Base-by-base conservation (phyloP, 1,284 basidiomycete genomes). In the Cutaneotrichosporon daszewskae region DNA sequence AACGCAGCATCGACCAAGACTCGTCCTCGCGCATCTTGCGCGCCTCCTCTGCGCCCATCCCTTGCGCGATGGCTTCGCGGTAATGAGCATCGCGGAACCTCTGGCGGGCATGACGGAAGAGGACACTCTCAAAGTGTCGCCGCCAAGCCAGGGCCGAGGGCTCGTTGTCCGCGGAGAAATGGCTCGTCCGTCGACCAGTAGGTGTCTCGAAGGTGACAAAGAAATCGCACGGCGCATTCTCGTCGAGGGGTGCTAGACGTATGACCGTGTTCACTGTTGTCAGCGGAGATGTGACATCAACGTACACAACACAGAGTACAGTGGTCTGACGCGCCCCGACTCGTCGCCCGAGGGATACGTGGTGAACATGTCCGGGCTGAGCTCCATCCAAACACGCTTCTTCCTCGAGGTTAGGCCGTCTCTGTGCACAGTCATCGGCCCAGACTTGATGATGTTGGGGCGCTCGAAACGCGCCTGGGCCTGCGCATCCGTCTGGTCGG, bases 351-450 rank as follows among this genome's bases (percentile, higher is more conserved):
- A 77, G 0, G 77, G 73, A 51, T 79, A 83, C 0, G 75, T 72
- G 37, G 79, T 79, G 24, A 83, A 51, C 77, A 82, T 81, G 49
- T 83, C 81, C 27, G 75, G 11, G n/a, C 47, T 62, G 20, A 84
- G 62, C 55, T 83, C 81, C 61, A 83, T 57, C 82, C 82, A 83
- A 6, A 82, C 68, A n/a, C 79, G 72, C 51, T 75, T 76, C 32
- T 71, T 60, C 16, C 17, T 22, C 16, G 68, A 63, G 40, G 72
- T 68, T 52, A 73, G 66, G 19, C 76, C 53, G 8, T 47, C 26
- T 5, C 74, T 66, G 53, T 79, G 78, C 16, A 79, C 60, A 0
- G 75, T 69, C 4, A 77, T 79, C 2, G 79, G 68, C 0, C 82
- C 82, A 2, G 76, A 57, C 51, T 77, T 78, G 35, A 83, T 66